Conservation (phyloP, 169 alveolate genomes). For the Eimeria praecox region DNA sequence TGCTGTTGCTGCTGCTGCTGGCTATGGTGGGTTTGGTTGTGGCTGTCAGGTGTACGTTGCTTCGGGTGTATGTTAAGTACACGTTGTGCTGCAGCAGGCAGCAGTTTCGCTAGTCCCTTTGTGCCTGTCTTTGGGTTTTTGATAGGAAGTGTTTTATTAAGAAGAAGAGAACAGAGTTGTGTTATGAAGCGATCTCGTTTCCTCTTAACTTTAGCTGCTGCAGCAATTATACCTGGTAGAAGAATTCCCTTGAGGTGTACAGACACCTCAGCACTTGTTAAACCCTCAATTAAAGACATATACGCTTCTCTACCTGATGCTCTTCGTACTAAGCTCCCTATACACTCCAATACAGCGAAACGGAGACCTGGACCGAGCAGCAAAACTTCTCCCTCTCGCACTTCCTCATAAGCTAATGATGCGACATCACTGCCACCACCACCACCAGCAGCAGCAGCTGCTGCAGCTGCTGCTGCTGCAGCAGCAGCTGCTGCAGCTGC, state of each 20-base stretch:
- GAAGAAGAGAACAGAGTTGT: neutral
- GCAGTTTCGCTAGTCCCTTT: neutral
- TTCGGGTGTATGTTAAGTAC: neutral
- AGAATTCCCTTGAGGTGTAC: slow-evolving; percentile 14
- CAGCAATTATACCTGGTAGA: slow-evolving; percentile 18
- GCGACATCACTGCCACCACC: neutral
- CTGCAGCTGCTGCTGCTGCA: neutral
- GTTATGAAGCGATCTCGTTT: neutral
- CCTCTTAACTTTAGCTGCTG: slow-evolving; percentile 20
- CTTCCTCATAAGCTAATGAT: neutral
- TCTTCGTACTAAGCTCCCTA: neutral
- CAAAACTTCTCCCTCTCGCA: neutral
- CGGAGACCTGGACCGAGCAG: neutral
- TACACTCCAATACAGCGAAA: neutral
- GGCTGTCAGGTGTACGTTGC: neutral
- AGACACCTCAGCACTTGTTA: slow-evolving; percentile 14
- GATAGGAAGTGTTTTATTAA: neutral
- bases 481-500: neutral
- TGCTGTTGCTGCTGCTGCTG: slow-evolving; percentile 50
- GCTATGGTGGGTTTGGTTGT: neutral
- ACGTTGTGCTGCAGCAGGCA: neutral
- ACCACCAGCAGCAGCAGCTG: slow-evolving; percentile 7
- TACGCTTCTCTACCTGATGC: neutral
- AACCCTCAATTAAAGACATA: neutral
- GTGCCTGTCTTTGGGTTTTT: neutral